phyloP scores from a whole-genome alignment of 441 rosid species.

The Sinapis alba region DNA sequence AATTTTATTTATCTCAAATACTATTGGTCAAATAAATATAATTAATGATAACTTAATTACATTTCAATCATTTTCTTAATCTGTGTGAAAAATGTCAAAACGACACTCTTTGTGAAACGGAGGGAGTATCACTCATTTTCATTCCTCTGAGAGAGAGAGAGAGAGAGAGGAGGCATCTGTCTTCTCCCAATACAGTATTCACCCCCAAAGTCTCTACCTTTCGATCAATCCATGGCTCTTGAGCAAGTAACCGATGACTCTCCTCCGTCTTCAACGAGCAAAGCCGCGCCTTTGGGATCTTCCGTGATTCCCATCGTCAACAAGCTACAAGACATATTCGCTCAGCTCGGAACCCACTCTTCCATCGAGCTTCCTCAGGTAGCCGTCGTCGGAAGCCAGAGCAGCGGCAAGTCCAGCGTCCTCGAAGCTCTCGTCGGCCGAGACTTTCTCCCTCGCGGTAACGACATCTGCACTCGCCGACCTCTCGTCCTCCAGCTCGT shows the following conservation, averaged over 20 bases:
- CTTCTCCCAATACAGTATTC: slow-evolving; percentile 21
- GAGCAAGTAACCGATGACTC: slow-evolving; percentile 15
- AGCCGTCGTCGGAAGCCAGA: slow-evolving; percentile 77
- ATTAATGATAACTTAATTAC: no score
- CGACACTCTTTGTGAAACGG: no score
- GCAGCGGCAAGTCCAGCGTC: slow-evolving; percentile 86
- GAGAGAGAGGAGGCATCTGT: background rate
- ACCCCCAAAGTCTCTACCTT: slow-evolving; percentile 13
- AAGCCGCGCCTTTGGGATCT: slow-evolving; percentile 39
- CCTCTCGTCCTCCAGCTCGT: slow-evolving; percentile 66
- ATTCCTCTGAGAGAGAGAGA: background rate
- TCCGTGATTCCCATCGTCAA: slow-evolving; percentile 94
- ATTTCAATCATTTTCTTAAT: no score
- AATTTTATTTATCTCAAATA: no score
- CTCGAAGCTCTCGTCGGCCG: slow-evolving; percentile 74
- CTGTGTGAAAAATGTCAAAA: no score
- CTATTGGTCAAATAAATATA: no score
- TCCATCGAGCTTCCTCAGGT: slow-evolving; percentile 61
- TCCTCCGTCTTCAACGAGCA: slow-evolving; percentile 17
- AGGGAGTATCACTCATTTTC: no score
- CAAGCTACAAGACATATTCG: slow-evolving; percentile 93
- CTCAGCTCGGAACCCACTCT: slow-evolving; percentile 58
- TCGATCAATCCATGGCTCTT: slow-evolving; percentile 30
- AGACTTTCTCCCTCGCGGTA: slow-evolving; percentile 72
- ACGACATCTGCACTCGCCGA: slow-evolving; percentile 72